These are phyloP conservation scores for Bipolaris victoriae DNA, from an alignment of 2,329 filamentous ascomycete species.

Conservation along the genomic window DNA sequence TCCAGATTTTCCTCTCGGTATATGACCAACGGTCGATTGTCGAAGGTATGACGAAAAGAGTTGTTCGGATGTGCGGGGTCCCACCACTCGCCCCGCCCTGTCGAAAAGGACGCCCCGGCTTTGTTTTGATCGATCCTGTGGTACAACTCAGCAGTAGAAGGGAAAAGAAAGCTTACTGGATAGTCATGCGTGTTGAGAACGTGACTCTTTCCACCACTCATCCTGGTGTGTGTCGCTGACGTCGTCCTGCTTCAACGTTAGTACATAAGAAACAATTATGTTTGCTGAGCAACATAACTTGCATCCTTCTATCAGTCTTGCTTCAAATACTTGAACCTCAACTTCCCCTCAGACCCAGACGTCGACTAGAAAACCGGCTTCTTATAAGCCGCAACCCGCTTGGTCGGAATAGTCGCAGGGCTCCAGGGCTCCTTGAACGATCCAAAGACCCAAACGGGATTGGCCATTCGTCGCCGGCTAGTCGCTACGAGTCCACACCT, in stretches of 20 bases:
- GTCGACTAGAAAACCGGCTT: conserved; percentile 1
- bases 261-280: neutral
- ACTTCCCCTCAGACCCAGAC: neutral
- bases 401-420: conserved; percentile 2
- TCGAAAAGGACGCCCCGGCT: conserved; percentile 22
- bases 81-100: conserved; percentile 23
- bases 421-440: conserved; percentile 11
- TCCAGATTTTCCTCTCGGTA: neutral
- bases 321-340: neutral
- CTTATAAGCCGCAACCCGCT: conserved; percentile 5
- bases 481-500: neutral
- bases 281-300: neutral
- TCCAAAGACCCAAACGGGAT: conserved; percentile 15
- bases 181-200: neutral
- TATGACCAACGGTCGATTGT: neutral
- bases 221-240: neutral
- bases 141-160: neutral
- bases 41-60: neutral
- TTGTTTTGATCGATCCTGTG: conserved; percentile 8
- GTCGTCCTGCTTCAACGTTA: neutral
- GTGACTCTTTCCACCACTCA: neutral
- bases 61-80: conserved; percentile 13
- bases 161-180: conserved; percentile 1
- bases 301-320: neutral
- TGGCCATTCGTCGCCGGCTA: neutral